Evolutionary conservation across 228 moss, liverwort and hornwort genomes (phyloP), one percentile per base, ranked within the genome.

Genomic region (Sphagnum fallax): DNA sequence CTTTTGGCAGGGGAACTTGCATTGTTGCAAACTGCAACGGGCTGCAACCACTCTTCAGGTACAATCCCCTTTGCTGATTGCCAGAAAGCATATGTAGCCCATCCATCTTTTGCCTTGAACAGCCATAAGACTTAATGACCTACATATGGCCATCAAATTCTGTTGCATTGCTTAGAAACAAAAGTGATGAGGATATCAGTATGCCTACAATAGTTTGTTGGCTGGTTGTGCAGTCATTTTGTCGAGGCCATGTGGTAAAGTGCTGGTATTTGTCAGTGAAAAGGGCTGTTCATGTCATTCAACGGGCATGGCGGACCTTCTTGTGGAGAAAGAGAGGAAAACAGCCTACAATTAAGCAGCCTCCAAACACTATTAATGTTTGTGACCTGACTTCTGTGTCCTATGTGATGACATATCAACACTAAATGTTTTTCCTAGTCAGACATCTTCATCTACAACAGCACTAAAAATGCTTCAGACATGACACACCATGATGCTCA

Each of bases 351-450:
- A 16, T 5, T n/a, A 63, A 73, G 73, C 69, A 60, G 50, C 72
- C 69, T 61, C 82, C 86, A 16, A 86, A 73, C 58, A 68, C 77
- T 64, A 62, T 86, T 55, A 74, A 80, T 82, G 86, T 86, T 70
- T 69, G 47, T 65, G 10, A 14, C 32, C 32, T 32, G 32, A 32
- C 32, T 32, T 32, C 32, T 32, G 32, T 32, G 32, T 32, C 32
- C 32, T 32, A 2, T 32, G 32, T 32, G 32, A 32, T 32, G 32
- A 32, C 32, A 32, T 32, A 32, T 32, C 32, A 32, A 32, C 32
- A 32, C 32, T 32, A 32, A 32, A 32, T 32, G 32, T 32, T 32
- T 32, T 32, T 3, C 32, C 32, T 32, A 32, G 32, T 32, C 32
- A 32, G 32, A 32, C 32, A 32, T 32, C 32, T 32, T 32, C 32